phyloP scores from a whole-genome alignment of 331 rosid genomes.

The Pyrus hybrid region DNA sequence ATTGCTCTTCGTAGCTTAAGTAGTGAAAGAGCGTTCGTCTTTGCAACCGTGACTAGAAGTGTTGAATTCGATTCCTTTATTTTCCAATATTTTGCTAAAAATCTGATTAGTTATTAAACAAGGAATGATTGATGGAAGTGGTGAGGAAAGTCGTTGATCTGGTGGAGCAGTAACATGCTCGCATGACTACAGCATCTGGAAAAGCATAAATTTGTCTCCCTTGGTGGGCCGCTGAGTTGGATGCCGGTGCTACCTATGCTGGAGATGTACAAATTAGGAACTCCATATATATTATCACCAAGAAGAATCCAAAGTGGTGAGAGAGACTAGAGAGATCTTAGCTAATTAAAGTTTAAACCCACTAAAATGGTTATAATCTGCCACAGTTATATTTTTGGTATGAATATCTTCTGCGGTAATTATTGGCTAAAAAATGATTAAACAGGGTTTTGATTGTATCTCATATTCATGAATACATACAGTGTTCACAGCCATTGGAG shows the following conservation, averaged over 20 bases:
- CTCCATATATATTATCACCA: too few species aligned
- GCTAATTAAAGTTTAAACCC: background rate
- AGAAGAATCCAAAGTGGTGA: too few species aligned
- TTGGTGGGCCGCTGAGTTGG: background rate
- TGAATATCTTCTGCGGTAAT: too few species aligned
- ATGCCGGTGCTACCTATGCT: background rate
- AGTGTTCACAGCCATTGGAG: too few species aligned
- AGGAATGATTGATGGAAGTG: background rate
- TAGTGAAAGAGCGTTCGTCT: background rate
- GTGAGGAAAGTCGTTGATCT: background rate
- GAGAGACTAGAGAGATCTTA: too few species aligned
- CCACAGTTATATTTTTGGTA: background rate
- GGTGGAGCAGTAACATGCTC: background rate
- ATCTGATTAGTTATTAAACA: too few species aligned
- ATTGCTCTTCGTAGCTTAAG: background rate
- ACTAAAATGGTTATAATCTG: background rate
- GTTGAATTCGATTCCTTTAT: too few species aligned
- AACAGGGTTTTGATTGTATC: background rate
- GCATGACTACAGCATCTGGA: background rate
- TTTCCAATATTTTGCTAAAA: too few species aligned
- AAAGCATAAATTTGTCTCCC: background rate
- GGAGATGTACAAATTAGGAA: too few species aligned
- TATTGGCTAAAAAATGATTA: background rate
- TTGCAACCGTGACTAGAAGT: background rate
- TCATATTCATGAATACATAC: too few species aligned